phyloP scores from a whole-genome alignment of 352 stramenopile genomes.

The Phytopythium ostracodes region DNA sequence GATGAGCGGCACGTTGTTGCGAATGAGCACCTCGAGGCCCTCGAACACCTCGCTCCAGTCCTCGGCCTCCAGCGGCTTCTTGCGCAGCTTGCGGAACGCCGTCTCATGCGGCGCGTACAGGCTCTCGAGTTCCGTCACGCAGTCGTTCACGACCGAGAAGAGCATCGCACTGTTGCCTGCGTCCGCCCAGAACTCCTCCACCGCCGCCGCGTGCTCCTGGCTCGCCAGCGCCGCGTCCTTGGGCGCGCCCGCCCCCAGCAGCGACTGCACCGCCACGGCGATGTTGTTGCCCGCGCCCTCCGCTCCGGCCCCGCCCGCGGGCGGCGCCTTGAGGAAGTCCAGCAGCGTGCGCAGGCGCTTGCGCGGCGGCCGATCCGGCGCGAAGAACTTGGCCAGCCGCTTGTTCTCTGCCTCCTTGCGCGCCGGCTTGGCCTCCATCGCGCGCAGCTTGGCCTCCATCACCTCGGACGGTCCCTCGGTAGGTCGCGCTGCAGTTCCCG shows the following conservation, averaged over 20 bases:
- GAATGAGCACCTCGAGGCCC: slow-evolving; percentile 75
- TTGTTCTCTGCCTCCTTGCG: slow-evolving; percentile 42
- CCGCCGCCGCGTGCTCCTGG: slow-evolving; percentile 39
- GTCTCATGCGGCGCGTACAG: slow-evolving; percentile 81
- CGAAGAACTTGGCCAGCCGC: slow-evolving; percentile 86
- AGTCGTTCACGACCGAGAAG: slow-evolving; percentile 78
- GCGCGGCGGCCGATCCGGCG: slow-evolving; percentile 68
- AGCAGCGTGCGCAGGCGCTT: slow-evolving; percentile 82
- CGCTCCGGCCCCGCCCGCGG: slow-evolving; percentile 19
- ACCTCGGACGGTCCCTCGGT: neutral
- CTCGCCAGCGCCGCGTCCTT: slow-evolving; percentile 36
- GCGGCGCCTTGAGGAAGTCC: slow-evolving; percentile 75
- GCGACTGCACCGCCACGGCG: slow-evolving; percentile 62
- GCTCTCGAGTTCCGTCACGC: slow-evolving; percentile 77
- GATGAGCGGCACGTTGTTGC: slow-evolving; percentile 62
- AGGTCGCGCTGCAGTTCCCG: too few species aligned
- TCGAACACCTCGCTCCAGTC: slow-evolving; percentile 90
- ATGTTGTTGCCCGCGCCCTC: slow-evolving; percentile 46
- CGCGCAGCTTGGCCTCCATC: slow-evolving; percentile 42
- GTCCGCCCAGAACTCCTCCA: slow-evolving; percentile 79
- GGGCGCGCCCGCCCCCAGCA: slow-evolving; percentile 37
- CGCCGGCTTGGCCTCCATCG: slow-evolving; percentile 30
- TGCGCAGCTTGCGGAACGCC: slow-evolving; percentile 74
- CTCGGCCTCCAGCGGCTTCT: slow-evolving; percentile 79
- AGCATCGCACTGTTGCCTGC: slow-evolving; percentile 60